phyloP scores from a whole-genome alignment of 2,329 filamentous ascomycete species.

The Thelonectria olida region DNA sequence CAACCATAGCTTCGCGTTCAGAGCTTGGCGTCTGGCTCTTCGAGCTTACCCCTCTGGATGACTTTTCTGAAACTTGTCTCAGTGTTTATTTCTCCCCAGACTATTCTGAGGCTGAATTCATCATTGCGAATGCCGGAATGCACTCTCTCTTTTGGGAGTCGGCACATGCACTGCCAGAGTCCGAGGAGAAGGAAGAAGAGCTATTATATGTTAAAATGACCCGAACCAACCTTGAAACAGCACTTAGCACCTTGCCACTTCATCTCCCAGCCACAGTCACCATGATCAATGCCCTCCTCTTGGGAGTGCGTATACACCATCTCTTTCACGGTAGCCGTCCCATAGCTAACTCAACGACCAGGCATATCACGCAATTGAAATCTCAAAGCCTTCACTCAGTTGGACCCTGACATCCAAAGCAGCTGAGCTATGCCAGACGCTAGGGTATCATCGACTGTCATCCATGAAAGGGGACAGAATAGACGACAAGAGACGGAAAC shows the following conservation, averaged over 20 bases:
- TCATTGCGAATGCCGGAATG: constrained; percentile 45
- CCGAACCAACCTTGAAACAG: constrained; percentile 44
- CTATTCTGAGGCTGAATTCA: constrained; percentile 44
- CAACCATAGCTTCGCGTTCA: constrained; percentile 27
- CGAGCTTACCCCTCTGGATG: constrained; percentile 41
- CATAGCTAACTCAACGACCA: constrained; percentile 19
- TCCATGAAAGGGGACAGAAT: constrained; percentile 36
- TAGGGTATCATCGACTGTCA: constrained; percentile 42
- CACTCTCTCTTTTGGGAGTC: constrained; percentile 43
- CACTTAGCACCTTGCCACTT: constrained; percentile 43
- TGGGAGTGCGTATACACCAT: constrained; percentile 27
- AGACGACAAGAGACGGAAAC: constrained; percentile 31
- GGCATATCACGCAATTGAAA: constrained; percentile 45
- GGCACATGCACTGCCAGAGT: background rate
- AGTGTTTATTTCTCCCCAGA: constrained; percentile 46
- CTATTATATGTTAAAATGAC: constrained; percentile 36
- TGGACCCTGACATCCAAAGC: constrained; percentile 45
- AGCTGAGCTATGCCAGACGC: constrained; percentile 43
- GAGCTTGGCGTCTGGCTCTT: constrained; percentile 41
- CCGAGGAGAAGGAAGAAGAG: constrained; percentile 37
- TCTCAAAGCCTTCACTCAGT: constrained; percentile 44
- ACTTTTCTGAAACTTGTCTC: constrained; percentile 45
- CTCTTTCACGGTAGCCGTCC: rapidly evolving
- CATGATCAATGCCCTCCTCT: constrained; percentile 37
- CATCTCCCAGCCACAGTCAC: constrained; percentile 43